Conservation (phyloP, 768 basidiomycete genomes). For the Artomyces pyxidatus region DNA sequence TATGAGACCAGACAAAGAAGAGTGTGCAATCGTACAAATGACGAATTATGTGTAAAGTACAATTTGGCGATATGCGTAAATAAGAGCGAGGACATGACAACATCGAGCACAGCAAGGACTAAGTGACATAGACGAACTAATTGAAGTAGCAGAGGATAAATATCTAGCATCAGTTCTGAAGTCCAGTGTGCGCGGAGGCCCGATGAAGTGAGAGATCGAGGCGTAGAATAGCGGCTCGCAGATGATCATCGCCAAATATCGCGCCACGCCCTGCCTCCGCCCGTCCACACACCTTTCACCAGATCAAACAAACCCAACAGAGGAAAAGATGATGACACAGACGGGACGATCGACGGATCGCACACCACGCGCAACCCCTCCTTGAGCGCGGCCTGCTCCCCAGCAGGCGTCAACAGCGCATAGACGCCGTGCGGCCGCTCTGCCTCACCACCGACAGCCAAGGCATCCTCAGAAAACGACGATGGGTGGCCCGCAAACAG, state of each 20-base stretch:
- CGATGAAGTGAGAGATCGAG: no score
- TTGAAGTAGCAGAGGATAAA: no score
- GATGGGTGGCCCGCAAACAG: slow-evolving; percentile 26
- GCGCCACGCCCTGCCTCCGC: background rate
- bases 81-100: no score
- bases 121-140: no score
- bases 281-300: slow-evolving; percentile 3
- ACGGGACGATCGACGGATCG: background rate
- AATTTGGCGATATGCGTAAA: no score
- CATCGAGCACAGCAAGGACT: no score
- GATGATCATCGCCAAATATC: background rate
- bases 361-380: background rate
- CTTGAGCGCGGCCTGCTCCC: background rate
- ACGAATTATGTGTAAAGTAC: no score
- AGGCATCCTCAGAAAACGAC: background rate
- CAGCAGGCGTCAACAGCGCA: background rate
- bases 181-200: no score
- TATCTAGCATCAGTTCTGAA: no score
- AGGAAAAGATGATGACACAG: background rate
- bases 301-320: background rate
- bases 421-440: background rate
- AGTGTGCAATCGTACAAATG: no score
- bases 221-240: no score
- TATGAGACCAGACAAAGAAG: no score
- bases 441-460: background rate